Conservation (phyloP, 495 filamentous ascomycete genomes). For the Cryomyces antarcticus region DNA sequence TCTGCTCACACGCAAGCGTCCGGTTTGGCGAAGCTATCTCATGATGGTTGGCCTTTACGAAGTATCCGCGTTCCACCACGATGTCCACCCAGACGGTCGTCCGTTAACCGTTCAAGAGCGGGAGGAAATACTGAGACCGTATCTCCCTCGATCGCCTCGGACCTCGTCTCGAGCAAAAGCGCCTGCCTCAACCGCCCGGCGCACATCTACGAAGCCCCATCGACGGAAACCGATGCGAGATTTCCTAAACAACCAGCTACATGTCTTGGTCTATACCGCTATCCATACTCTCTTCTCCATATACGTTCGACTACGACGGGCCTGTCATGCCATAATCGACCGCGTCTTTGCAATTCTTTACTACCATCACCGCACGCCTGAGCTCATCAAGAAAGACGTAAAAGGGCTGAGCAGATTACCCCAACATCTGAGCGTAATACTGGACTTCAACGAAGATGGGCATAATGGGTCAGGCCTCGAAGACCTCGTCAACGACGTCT, state of each 20-base stretch:
- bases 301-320: constrained; percentile 60
- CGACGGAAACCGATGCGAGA: constrained; percentile 32
- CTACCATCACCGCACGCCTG: constrained; percentile 85
- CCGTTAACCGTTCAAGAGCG: constrained; percentile 45
- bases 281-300: constrained; percentile 71
- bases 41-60: constrained; percentile 36
- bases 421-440: constrained; percentile 68
- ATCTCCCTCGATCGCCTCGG: constrained; percentile 42
- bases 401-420: constrained; percentile 49
- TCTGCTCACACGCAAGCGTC: too few relatives aligned
- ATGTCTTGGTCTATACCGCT: constrained; percentile 46
- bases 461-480: constrained; percentile 29
- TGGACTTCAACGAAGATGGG: constrained; percentile 53
- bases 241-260: constrained; percentile 43
- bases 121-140: constrained; percentile 50
- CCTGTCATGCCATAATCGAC: constrained; percentile 56
- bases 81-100: constrained; percentile 35
- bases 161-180: background rate
- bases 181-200: constrained; percentile 1
- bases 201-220: constrained; percentile 1
- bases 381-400: constrained; percentile 80
- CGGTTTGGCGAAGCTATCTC: constrained; percentile 1
- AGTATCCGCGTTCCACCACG: constrained; percentile 37
- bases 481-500: constrained; percentile 67
- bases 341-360: constrained; percentile 59